Conservation (phyloP, 768 basidiomycete genomes). For the Hemileccinum rubropunctum region DNA sequence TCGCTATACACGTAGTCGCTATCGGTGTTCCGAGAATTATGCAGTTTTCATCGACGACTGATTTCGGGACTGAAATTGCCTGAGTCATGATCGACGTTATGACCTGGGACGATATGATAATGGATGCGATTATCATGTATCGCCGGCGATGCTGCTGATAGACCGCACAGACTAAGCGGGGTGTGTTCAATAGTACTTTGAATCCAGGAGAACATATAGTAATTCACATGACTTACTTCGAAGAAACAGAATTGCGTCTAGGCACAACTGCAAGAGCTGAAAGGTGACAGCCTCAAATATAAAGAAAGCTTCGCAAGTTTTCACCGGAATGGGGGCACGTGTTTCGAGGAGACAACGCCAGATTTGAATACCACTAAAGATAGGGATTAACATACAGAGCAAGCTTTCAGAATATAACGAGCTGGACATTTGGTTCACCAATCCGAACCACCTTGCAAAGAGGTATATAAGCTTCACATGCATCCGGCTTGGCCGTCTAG, state of each 20-base stretch:
- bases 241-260: slow-evolving; percentile 16
- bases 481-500: slow-evolving; percentile 7
- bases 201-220: background rate
- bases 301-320: slow-evolving; percentile 5
- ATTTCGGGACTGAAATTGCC: background rate
- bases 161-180: slow-evolving; percentile 14
- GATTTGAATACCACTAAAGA: slow-evolving; percentile 3
- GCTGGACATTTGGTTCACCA: slow-evolving; percentile 14
- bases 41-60: slow-evolving; percentile 11
- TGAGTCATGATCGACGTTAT: background rate
- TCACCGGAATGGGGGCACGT: background rate
- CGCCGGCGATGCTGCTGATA: slow-evolving; percentile 1
- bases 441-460: slow-evolving; percentile 23
- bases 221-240: slow-evolving; percentile 13
- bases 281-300: slow-evolving; percentile 1
- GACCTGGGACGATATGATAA: slow-evolving; percentile 7
- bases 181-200: background rate
- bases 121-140: background rate
- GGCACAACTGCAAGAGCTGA: slow-evolving; percentile 12
- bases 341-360: background rate
- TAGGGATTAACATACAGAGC: background rate
- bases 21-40: background rate
- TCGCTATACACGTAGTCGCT: background rate
- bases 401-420: background rate
- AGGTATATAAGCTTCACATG: slow-evolving; percentile 21